These are phyloP conservation scores for Neonothopanus nambi DNA, from an alignment of 1,284 basidiomycete species.

Conservation along the genomic window DNA sequence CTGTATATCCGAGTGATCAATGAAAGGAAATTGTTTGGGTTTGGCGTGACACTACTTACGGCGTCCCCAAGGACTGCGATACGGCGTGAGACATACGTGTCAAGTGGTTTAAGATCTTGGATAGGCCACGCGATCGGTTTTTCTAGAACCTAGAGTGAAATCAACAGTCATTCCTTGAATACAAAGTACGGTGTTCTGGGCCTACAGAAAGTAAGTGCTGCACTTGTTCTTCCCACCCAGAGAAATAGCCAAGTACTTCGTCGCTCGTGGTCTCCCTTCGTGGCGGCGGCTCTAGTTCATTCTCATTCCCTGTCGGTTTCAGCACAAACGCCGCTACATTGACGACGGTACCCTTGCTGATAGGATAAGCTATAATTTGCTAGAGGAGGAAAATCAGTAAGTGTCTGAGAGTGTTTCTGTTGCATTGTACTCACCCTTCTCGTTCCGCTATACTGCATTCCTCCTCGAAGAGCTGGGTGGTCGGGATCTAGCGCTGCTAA, in stretches of 20 bases:
- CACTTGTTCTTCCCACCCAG: constrained; percentile 10
- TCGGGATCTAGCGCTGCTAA: no score
- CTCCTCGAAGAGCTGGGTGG: no score
- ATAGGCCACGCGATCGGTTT: constrained; percentile 15
- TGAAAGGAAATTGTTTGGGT: not conserved
- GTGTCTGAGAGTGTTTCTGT: no score
- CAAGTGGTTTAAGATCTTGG: no score
- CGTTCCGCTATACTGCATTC: constrained; percentile 8
- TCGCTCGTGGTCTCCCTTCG: constrained; percentile 29
- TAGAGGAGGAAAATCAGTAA: not conserved
- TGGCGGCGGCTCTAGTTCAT: constrained; percentile 34
- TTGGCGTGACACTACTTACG: constrained; percentile 20
- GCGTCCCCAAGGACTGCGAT: constrained; percentile 38
- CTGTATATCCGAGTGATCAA: constrained; percentile 12
- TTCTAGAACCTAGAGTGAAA: constrained; percentile 16
- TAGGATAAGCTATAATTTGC: no score
- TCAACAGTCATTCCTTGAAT: not conserved
- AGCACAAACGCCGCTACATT: constrained; percentile 44
- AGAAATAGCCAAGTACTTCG: not conserved
- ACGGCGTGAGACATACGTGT: constrained; percentile 26
- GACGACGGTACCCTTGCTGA: constrained; percentile 40
- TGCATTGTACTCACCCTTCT: not conserved
- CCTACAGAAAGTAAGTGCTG: no score
- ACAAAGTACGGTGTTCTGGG: not conserved
- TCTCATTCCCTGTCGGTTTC: constrained; percentile 34